Evolutionary conservation across 1,284 basidiomycete species (phyloP).

Genomic region (Anthracocystis walkeri): DNA sequence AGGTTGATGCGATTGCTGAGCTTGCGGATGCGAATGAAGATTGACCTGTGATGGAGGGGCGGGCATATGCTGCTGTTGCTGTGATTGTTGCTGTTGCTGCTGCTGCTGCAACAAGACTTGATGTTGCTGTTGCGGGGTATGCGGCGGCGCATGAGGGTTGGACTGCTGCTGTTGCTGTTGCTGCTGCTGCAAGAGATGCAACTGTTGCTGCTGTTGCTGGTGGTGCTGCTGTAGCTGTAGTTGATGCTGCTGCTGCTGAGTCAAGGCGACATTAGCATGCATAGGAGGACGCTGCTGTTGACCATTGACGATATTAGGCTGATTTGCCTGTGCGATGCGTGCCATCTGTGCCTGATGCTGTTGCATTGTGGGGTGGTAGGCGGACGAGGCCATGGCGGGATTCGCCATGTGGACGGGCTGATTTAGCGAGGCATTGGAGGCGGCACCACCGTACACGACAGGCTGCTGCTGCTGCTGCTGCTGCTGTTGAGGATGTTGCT

Average conservation of each 20-base stretch:
- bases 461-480: constrained; percentile 31
- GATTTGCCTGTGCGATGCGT: constrained; percentile 34
- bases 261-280: constrained; percentile 23
- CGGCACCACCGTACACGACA: constrained; percentile 23
- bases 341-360: constrained; percentile 51
- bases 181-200: constrained; percentile 26
- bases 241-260: constrained; percentile 38
- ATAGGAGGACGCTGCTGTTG: constrained; percentile 37
- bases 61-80: constrained; percentile 23
- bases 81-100: constrained; percentile 13
- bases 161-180: constrained; percentile 20
- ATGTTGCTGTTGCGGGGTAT: constrained; percentile 23
- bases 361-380: constrained; percentile 49
- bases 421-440: not conserved
- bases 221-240: constrained; percentile 21
- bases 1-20: constrained; percentile 22
- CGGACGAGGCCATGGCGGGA: constrained; percentile 23
- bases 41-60: constrained; percentile 24
- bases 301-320: constrained; percentile 35
- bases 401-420: constrained; percentile 19
- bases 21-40: constrained; percentile 34
- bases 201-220: constrained; percentile 17
- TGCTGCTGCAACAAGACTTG: constrained; percentile 17
- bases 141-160: constrained; percentile 19
- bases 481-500: constrained; percentile 21